phyloP scores from a whole-genome alignment of 2,329 filamentous ascomycete species.

The Capronia americana region DNA sequence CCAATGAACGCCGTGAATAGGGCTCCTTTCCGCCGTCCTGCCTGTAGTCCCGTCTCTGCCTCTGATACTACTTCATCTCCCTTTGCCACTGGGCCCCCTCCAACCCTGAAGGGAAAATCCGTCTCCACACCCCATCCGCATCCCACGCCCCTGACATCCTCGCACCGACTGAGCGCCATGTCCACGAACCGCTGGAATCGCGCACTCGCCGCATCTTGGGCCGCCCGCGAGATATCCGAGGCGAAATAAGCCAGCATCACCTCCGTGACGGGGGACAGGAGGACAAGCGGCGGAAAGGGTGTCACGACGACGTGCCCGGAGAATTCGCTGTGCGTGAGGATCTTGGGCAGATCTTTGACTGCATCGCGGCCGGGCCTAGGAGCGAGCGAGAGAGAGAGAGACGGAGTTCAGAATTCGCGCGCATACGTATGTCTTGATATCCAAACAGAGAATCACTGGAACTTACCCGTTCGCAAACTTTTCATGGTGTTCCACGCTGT shows the following conservation, averaged over 20 bases:
- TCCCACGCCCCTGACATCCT: background rate
- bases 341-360: conserved; percentile 11
- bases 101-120: background rate
- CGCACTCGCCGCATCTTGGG: background rate
- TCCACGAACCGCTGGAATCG: background rate
- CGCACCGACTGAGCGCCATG: background rate
- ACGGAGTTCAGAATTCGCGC: background rate
- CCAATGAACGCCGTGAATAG: background rate
- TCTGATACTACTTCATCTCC: background rate
- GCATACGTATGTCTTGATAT: background rate
- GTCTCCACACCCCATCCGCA: conserved; percentile 4
- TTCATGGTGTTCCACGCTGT: conserved; percentile 5
- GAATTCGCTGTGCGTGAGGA: conserved; percentile 5
- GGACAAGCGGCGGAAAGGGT: background rate
- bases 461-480: conserved; percentile 7
- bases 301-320: background rate
- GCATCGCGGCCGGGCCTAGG: background rate
- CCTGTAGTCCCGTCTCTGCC: background rate
- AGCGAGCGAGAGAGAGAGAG: background rate
- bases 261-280: conserved; percentile 2
- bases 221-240: background rate
- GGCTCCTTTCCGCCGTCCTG: background rate
- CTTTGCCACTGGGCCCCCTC: background rate
- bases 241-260: conserved; percentile 9
- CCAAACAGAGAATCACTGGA: background rate